A percentile compares a stretch with the other conserved stretches of the same genome.
Evolutionary conservation across 139 green algal species (phyloP).

Genomic region (Auxenochlorella pyrenoidosa): DNA sequence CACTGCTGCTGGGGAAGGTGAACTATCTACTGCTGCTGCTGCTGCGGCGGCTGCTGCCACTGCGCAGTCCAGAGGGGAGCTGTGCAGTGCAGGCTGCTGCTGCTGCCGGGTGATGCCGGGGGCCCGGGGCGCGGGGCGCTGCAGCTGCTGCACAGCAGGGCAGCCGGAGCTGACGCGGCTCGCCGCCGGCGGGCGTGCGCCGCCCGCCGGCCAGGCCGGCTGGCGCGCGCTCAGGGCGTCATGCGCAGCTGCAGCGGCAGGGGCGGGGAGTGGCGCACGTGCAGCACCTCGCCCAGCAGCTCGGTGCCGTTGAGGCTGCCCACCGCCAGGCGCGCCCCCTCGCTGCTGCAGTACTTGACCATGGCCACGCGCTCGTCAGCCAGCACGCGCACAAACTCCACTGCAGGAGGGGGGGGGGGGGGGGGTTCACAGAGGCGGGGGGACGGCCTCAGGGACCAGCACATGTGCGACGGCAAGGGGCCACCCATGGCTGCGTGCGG

Average conservation of each 20-base stretch:
- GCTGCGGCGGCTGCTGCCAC: background rate
- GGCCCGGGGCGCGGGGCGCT: background rate
- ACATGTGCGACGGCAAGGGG: too few relatives aligned
- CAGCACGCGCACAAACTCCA: conserved; percentile 56
- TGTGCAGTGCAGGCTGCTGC: background rate
- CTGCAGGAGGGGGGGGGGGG: conserved; percentile 1
- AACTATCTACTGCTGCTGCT: background rate
- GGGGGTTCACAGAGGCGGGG: background rate
- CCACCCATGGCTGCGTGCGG: too few relatives aligned
- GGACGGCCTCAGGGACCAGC: too few relatives aligned
- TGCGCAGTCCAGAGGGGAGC: background rate
- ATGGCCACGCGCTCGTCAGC: conserved; percentile 56
- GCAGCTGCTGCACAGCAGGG: background rate
- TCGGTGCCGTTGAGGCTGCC: conserved; percentile 55
- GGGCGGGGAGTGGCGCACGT: conserved; percentile 44
- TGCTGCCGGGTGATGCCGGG: background rate
- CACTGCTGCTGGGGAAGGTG: too few relatives aligned
- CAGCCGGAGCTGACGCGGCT: background rate
- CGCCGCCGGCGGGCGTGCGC: too few relatives aligned
- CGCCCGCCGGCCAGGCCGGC: too few relatives aligned
- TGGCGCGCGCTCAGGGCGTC: conserved; percentile 36
- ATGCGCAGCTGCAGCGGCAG: conserved; percentile 39
- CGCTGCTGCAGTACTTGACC: conserved; percentile 52
- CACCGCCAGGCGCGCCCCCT: conserved; percentile 51
- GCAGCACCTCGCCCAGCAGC: conserved; percentile 46